These are phyloP conservation scores for Mucor mucedo DNA, from an alignment of 371 early-diverging fungal genomes.

Conservation along the genomic window DNA sequence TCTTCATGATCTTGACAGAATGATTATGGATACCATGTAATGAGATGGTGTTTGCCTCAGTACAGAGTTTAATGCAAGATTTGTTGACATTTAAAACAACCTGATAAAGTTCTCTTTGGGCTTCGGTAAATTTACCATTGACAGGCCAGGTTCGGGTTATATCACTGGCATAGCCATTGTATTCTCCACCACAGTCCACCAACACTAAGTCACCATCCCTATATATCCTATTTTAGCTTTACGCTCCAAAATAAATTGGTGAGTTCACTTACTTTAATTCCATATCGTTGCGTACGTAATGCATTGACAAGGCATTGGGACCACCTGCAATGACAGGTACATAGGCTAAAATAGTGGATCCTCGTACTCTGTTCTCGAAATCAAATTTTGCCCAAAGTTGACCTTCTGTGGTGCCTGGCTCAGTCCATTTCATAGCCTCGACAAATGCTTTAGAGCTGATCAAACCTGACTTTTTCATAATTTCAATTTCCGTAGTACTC, in stretches of 20 bases:
- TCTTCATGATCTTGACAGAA: constrained; percentile 66
- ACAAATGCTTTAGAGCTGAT: constrained; percentile 82
- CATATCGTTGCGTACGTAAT: constrained; percentile 91
- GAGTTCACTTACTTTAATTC: constrained; percentile 48
- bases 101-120: constrained; percentile 86
- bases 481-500: constrained; percentile 71
- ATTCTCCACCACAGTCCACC: constrained; percentile 94
- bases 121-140: constrained; percentile 80
- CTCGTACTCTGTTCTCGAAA: constrained; percentile 71
- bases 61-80: constrained; percentile 84
- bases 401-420: constrained; percentile 76
- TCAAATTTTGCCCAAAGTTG: constrained; percentile 82
- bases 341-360: constrained; percentile 84
- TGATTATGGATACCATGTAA: constrained; percentile 84
- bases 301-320: constrained; percentile 89
- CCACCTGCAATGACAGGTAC: constrained; percentile 97
- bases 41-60: constrained; percentile 67
- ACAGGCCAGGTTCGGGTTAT: constrained; percentile 96
- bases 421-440: constrained; percentile 72
- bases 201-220: constrained; percentile 88
- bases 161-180: constrained; percentile 89
- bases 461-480: constrained; percentile 82
- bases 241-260: not conserved
- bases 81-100: constrained; percentile 87
- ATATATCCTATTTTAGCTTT: not conserved